These are phyloP conservation scores for Cadophora sp. DNA, from an alignment of 2,329 filamentous ascomycete genomes.

Conservation along the genomic window DNA sequence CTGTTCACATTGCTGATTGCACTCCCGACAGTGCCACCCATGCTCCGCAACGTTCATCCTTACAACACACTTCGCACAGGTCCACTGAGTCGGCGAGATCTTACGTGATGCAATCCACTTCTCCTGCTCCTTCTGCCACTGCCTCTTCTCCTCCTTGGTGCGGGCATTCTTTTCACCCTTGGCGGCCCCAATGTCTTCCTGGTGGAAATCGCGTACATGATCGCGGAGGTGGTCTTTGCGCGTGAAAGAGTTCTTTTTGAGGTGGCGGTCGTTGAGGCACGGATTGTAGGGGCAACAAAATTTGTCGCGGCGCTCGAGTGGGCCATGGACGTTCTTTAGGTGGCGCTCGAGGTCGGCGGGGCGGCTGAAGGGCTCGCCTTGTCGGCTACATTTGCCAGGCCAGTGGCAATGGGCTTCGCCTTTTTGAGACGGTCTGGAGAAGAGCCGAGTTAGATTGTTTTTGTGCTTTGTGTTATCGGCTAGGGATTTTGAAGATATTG, in stretches of 20 bases:
- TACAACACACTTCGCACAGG: slow-evolving; percentile 40
- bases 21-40: slow-evolving; percentile 35
- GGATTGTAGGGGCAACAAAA: slow-evolving; percentile 42
- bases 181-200: slow-evolving; percentile 45
- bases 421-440: slow-evolving; percentile 27
- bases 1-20: slow-evolving; percentile 37
- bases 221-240: slow-evolving; percentile 56
- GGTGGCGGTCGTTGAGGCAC: slow-evolving; percentile 38
- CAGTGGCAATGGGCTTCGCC: slow-evolving; percentile 32
- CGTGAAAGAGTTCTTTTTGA: slow-evolving; percentile 47
- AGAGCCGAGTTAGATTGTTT: not conserved
- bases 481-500: not conserved
- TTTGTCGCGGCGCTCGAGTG: slow-evolving; percentile 28
- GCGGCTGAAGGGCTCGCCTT: slow-evolving; percentile 38
- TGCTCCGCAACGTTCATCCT: slow-evolving; percentile 29
- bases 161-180: slow-evolving; percentile 28
- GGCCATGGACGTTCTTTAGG: slow-evolving; percentile 43
- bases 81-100: slow-evolving; percentile 35
- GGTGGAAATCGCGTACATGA: slow-evolving; percentile 55
- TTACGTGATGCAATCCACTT: slow-evolving; percentile 36
- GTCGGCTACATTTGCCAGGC: slow-evolving; percentile 32
- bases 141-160: slow-evolving; percentile 19
- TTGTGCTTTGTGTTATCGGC: not conserved
- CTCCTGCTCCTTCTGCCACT: slow-evolving; percentile 31
- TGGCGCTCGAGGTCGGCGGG: slow-evolving; percentile 49